phyloP scores from a whole-genome alignment of 2,329 filamentous ascomycete genomes.

The Sporothrix pallida region DNA sequence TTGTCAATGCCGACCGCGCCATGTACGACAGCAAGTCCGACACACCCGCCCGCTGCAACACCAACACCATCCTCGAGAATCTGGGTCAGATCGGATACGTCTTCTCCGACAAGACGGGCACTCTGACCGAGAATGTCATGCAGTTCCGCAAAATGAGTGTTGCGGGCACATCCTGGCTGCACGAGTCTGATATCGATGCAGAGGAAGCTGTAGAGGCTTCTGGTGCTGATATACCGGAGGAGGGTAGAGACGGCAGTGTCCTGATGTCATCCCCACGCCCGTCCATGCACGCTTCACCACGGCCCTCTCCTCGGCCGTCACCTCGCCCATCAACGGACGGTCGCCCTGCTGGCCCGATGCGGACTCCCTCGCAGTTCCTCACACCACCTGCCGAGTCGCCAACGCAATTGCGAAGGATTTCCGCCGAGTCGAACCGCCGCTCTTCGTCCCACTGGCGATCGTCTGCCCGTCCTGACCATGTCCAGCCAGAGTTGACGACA shows the following conservation, averaged over 20 bases:
- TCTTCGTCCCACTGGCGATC: slow-evolving; percentile 59
- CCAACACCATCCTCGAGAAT: slow-evolving; percentile 94
- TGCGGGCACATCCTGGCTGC: slow-evolving; percentile 86
- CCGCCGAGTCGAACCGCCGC: slow-evolving; percentile 43
- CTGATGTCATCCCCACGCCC: not conserved
- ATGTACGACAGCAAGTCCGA: slow-evolving; percentile 89
- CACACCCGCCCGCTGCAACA: slow-evolving; percentile 87
- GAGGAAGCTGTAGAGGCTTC: slow-evolving; percentile 35
- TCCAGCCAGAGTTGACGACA: slow-evolving; percentile 67
- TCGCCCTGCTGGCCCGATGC: not conserved
- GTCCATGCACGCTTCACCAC: not conserved
- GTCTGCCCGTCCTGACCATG: slow-evolving; percentile 54
- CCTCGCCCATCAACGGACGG: not conserved
- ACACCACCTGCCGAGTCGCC: not conserved
- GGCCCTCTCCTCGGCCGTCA: not conserved
- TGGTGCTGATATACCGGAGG: not conserved
- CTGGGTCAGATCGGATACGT: slow-evolving; percentile 88
- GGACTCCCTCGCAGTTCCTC: not conserved
- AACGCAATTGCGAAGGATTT: not conserved
- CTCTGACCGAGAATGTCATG: slow-evolving; percentile 93
- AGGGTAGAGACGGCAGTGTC: not conserved
- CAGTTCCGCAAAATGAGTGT: slow-evolving; percentile 92
- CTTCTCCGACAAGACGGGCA: slow-evolving; percentile 95
- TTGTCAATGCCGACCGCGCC: slow-evolving; percentile 79
- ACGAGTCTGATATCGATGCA: slow-evolving; percentile 56